Conservation (phyloP, 2,329 filamentous ascomycete species). For the Xylaria digitata region DNA sequence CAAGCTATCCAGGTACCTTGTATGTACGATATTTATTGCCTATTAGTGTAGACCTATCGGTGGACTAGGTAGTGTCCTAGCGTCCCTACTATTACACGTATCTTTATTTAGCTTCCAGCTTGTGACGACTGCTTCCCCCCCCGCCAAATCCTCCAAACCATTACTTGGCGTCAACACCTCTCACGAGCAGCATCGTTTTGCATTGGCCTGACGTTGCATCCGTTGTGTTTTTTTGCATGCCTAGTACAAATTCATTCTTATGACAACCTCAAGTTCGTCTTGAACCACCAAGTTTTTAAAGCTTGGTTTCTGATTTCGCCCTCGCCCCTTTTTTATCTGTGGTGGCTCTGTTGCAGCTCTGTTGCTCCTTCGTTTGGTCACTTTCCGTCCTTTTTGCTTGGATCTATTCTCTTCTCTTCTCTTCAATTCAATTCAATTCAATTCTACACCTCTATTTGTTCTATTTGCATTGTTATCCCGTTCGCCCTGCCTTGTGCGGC, state of each 20-base stretch:
- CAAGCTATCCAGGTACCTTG: no score
- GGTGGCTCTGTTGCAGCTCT: neutral
- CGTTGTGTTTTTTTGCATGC: constrained; percentile 31
- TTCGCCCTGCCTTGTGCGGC: neutral
- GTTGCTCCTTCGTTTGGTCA: neutral
- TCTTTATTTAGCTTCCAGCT: constrained; percentile 9
- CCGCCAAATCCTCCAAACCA: constrained; percentile 21
- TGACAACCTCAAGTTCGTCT: neutral
- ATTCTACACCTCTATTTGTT: neutral
- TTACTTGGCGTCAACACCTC: constrained; percentile 30
- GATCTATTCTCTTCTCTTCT: neutral
- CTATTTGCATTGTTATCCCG: constrained; percentile 15
- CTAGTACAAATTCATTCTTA: constrained; percentile 7
- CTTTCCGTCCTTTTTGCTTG: neutral
- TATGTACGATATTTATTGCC: no score
- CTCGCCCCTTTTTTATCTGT: neutral
- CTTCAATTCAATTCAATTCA: neutral
- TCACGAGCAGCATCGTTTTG: constrained; percentile 25
- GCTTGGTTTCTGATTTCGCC: neutral
- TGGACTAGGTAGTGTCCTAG: no score
- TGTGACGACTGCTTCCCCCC: constrained; percentile 27
- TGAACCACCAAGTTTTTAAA: neutral
- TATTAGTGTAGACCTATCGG: no score
- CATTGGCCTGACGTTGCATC: constrained; percentile 32
- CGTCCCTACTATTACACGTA: no score